Evolutionary conservation across 805 yeast genomes (phyloP), one percentile per base, ranked within the genome.

Genomic region (Saturnispora quitensis): DNA sequence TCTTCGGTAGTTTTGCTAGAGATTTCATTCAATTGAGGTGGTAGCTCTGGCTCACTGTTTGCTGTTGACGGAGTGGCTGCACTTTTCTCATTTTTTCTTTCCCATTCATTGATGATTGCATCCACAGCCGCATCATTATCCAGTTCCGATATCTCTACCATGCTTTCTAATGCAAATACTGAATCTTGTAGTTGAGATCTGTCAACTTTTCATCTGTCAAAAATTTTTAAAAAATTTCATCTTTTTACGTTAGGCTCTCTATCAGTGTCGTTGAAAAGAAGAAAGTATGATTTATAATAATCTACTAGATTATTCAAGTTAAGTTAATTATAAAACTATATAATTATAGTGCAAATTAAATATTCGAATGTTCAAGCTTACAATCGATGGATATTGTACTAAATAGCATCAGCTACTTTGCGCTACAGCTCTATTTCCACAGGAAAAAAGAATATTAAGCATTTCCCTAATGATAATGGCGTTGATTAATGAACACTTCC

Each of bases 1-100:
- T 89, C 90, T 52, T 86, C 95, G 0, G 85, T 73, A 2, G 87
- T 68, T 61, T 86, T 86, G 51, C 78, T 74, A 1, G 80, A 70
- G 40, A 74, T 60, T 54, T 83, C 82, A 0, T 84, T 72, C n/a
- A 88, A 72, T 64, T 88, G 95, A 3, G 96, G 95, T 1, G 96
- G 96, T 45, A 88, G 67, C 4, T 68, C 80, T 4, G 95, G 93
- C 56, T 84, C 89, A 15, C 81, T 82, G 1, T 73, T 72, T 48
- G 60, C 53, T 1, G 68, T 62, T 53, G 43, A 59, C n/a, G 33
- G 3, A 24, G 8, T 34, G 27, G 18, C 5, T 15, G 34, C 8
- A 20, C 4, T 34, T 4, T 24, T 36, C 13, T 28, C 27, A 2
- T 35, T 33, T 17, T 50, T 55, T 35, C 57, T 62, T 27, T 66